Percentiles rank a stretch among this genome's conserved stretches.
Evolutionary conservation across 2,329 filamentous ascomycete genomes (phyloP).

Genomic region (Nothomitra cinnamomea): DNA sequence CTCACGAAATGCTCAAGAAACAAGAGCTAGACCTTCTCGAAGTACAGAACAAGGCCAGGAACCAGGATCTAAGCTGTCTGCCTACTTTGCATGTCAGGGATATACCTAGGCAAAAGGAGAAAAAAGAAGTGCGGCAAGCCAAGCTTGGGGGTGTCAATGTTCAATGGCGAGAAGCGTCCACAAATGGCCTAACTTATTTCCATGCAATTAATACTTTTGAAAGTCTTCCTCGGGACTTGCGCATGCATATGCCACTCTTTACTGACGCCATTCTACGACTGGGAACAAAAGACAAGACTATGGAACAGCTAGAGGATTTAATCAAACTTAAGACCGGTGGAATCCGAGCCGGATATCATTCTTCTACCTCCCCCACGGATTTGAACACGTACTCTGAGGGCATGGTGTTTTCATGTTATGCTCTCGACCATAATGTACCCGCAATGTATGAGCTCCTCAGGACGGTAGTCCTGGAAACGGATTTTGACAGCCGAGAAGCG

Average conservation of each 20-base stretch:
- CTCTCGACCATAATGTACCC: slow-evolving; percentile 75
- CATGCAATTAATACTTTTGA: slow-evolving; percentile 69
- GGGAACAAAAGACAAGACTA: slow-evolving; percentile 70
- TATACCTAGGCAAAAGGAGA: slow-evolving; percentile 64
- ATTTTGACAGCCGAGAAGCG: slow-evolving; percentile 74
- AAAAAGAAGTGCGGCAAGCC: slow-evolving; percentile 45
- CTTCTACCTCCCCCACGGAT: slow-evolving; percentile 59
- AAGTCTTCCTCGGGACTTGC: slow-evolving; percentile 66
- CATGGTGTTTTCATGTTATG: slow-evolving; percentile 68
- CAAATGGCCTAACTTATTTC: slow-evolving; percentile 93
- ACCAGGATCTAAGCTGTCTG: slow-evolving; percentile 71
- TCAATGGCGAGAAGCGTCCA: slow-evolving; percentile 84
- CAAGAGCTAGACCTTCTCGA: slow-evolving; percentile 65
- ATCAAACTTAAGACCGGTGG: slow-evolving; percentile 96
- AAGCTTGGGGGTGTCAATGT: slow-evolving; percentile 47
- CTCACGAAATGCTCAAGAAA: slow-evolving; percentile 52
- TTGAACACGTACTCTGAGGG: slow-evolving; percentile 61
- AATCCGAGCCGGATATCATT: slow-evolving; percentile 68
- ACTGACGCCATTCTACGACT: slow-evolving; percentile 86
- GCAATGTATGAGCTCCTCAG: slow-evolving; percentile 79
- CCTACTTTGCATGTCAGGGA: slow-evolving; percentile 80
- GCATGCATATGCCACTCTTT: slow-evolving; percentile 74
- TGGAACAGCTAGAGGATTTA: slow-evolving; percentile 88
- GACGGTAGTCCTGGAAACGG: slow-evolving; percentile 66
- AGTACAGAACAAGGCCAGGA: slow-evolving; percentile 70